Base-by-base conservation (phyloP, 2,329 filamentous ascomycete genomes). In the Penicillium sp. region DNA sequence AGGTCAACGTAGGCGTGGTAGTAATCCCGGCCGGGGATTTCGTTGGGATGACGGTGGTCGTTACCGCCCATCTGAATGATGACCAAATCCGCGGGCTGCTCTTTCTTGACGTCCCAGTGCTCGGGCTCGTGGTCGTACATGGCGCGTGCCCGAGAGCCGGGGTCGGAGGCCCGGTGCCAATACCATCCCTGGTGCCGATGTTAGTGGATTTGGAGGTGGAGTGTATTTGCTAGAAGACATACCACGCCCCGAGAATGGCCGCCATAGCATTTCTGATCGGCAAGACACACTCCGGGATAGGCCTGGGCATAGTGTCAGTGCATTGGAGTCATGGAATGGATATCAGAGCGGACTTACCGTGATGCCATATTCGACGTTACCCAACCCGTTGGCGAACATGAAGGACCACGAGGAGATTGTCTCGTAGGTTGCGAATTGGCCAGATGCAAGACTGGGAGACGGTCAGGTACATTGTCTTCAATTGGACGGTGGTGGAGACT, bases 401-500 rank as follows among this genome's bases (percentile, higher is more conserved):
- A 79, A 83, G 1, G 76, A 74, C 61, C 78, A 84, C 16, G 77
- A 77, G 0, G 77, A 78, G 3, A 84, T 62, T 0, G 77, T 76
- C 64, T 84, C 81, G 46, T 81, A 80, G 2, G 77, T 78, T n/a
- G 73, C 76, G 55, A 78, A 82, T 67, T 80, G 77, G 9, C 81
- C 80, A 2, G 78, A 67, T 0, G 76, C 76, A 3, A 84, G 70
- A 13, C 75, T 79, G 52, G 74, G 71, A 4, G 72, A 70, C 2
- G 41, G 76, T 76, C 47, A 78, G 69, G 29, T 30, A 11, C 12
- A 13, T 55, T 76, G 71, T 75, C 71, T 2, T 62, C 63, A 35
- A 9, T 2, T 16, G 25, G 10, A n/a, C 9, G 9, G 1, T 4
- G 9, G 49, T 30, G 7, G 1, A 3, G 0, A 56, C 64, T 53